Evolutionary conservation across 805 yeast species (phyloP), one percentile per base, ranked within the genome.

Genomic region (Yamadazyma scolyti): DNA sequence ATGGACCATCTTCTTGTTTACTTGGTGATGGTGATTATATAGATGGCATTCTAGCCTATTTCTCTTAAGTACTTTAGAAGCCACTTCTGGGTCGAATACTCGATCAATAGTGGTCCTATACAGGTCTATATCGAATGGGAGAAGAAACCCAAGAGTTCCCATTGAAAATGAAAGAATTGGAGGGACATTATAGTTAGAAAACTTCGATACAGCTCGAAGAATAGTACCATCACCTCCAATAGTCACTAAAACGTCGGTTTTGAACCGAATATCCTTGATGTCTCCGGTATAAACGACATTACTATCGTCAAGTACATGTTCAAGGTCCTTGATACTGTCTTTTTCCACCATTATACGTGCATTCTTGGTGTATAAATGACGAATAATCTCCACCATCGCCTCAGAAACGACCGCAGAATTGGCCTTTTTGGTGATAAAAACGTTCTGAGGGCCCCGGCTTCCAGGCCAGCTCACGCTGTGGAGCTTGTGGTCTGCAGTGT

Each of bases 161-260:
- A 89, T 60, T 0, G 96, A 85, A 51, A 86, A 88, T 16, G 94
- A 78, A 30, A 89, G 58, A 0, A 89, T 85, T 0, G 97, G 97
- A 1, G 97, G 97, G 3, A 86, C 93, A 28, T 74, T 66, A 7
- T 68, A 68, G 48, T 77, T 75, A 33, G 81, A 77, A 50, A 89
- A 89, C 46, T 77, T 63, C 4, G 93, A 77, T 0, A 87, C 90
- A 0, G 90, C 95, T 33, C 89, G 73, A 25, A 89, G 56, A 33
- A 87, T 86, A 0, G 97, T 89, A 4, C 97, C 97, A 56, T 89
- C 97, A 12, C 97, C 97, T n/a, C 97, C 97, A 23, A 89, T 57
- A 0, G 96, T 83, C 6, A 89, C 88, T 22, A 89, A 61, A 25
- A 89, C 55, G 50, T 89, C 97, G 0, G 95, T 75, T 44, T 78